Base-by-base conservation (phyloP, 768 basidiomycete species). In the Tylopilus plumbeoviolaceoides region DNA sequence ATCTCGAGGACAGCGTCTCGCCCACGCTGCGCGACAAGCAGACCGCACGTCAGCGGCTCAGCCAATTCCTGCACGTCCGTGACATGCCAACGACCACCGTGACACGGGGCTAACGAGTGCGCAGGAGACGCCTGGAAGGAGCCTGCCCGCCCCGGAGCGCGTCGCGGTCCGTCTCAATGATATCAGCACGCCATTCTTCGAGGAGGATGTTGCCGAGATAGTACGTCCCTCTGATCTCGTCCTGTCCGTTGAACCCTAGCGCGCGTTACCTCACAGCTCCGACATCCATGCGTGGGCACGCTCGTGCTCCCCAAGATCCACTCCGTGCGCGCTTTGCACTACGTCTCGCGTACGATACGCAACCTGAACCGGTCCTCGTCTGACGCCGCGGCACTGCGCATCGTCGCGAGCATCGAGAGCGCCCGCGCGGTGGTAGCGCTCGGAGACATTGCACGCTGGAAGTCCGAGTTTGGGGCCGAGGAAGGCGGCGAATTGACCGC, bases 241-340 rank as follows among this genome's bases (percentile, higher is more conserved):
- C 28, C 7, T 30, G 28, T 8, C 28, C 7, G 28, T 10, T 10
- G 10, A 30, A 30, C 28, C 28, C 28, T 10, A 10, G 10, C 28
- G 28, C 28, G 8, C 7, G 10, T 30, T 7, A 30, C 28, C 28
- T 7, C 28, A 52, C 56, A 85, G 83, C 71, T 83, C 36, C 63
- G 63, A 20, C 66, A 75, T 14, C 66, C 74, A 0, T 60, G 72
- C 42, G 77, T 93, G 30, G 71, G 77, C 25, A 85, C 84, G 4
- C 72, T 95, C n/a, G 78, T 94, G 18, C 75, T 97, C 18, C 93
- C 93, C 3, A 97, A 97, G 69, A 80, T 94, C 17, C 82, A 92
- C 56, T 83, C 84, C 0, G 74, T 76, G 2, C 70, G 76, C 36
- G 87, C 92, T 62, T 69, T 97, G 42, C 73, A 84, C 57, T 66